phyloP scores from a whole-genome alignment of 2,329 filamentous ascomycete genomes.

The Penicillium verrucosum region DNA sequence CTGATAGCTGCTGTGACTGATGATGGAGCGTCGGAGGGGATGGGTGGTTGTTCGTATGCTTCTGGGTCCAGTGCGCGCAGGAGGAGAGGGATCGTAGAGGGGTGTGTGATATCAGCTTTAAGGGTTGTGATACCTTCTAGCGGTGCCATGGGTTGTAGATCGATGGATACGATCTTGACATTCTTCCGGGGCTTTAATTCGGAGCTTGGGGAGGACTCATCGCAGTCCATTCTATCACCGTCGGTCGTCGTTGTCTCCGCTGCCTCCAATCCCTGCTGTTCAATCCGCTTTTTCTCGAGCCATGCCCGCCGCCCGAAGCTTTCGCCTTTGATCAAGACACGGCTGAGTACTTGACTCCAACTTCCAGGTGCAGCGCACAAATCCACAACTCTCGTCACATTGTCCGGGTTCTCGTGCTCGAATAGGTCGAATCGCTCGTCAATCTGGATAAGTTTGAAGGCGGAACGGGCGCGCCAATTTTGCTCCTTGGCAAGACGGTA shows the following conservation, averaged over 20 bases:
- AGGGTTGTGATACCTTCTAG: conserved; percentile 89
- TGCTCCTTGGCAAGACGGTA: conserved; percentile 98
- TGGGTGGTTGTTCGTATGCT: conserved; percentile 47
- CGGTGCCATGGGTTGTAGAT: conserved; percentile 92
- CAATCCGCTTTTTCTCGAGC: conserved; percentile 74
- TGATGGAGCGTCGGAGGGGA: conserved; percentile 27
- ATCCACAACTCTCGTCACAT: conserved; percentile 89
- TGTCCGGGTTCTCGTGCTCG: conserved; percentile 54
- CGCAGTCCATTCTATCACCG: conserved; percentile 22
- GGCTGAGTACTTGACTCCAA: conserved; percentile 94
- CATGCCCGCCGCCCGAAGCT: conserved; percentile 81
- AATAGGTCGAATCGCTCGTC: conserved; percentile 97
- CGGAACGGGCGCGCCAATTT: conserved; percentile 93
- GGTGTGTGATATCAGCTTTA: conserved; percentile 94
- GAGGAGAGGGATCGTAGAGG: conserved; percentile 86
- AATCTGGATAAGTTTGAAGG: conserved; percentile 94
- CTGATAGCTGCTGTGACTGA: conserved; percentile 41
- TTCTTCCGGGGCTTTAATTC: conserved; percentile 57
- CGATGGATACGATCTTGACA: conserved; percentile 93
- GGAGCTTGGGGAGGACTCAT: conserved; percentile 29
- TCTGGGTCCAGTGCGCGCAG: conserved; percentile 78
- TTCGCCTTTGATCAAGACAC: conserved; percentile 89
- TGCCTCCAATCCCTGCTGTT: conserved; percentile 38
- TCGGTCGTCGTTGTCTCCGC: conserved; percentile 13
- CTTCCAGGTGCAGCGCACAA: conserved; percentile 93